These are phyloP conservation scores for Aegilops bicornis DNA, from an alignment of 176 grass and related monocot genomes.

Conservation along the genomic window DNA sequence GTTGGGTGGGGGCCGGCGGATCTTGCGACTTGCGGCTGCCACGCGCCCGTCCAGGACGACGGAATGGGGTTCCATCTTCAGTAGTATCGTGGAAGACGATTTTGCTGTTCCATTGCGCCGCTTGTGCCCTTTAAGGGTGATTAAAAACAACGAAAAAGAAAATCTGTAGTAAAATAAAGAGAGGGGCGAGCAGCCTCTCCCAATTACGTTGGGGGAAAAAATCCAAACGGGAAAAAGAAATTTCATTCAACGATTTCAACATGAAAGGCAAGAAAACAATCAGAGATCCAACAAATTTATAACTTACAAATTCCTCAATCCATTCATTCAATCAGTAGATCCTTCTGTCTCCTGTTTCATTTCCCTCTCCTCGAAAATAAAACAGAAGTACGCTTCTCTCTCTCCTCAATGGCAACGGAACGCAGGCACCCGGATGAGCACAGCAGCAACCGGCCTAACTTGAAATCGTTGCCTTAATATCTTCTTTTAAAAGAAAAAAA, in stretches of 20 bases:
- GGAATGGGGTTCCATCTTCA: neutral
- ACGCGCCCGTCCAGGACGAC: neutral
- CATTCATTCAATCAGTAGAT: neutral
- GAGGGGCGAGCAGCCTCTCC: neutral
- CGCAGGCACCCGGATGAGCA: too few relatives aligned
- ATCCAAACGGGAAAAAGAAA: too few relatives aligned
- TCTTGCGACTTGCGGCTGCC: neutral
- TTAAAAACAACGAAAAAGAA: neutral
- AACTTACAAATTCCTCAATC: neutral
- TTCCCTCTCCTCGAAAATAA: too few relatives aligned
- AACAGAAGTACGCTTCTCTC: too few relatives aligned
- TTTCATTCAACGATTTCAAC: neutral
- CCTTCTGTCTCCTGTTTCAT: too few relatives aligned
- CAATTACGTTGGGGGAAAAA: too few relatives aligned
- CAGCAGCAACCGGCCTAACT: too few relatives aligned
- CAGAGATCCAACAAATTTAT: neutral
- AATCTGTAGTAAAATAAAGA: neutral
- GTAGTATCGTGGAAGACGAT: neutral
- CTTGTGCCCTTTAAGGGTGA: too few relatives aligned
- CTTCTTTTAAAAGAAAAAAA: neutral
- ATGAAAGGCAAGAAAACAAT: neutral
- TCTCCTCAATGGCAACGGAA: too few relatives aligned
- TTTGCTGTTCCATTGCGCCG: too few relatives aligned
- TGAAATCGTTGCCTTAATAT: too few relatives aligned
- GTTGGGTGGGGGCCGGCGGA: too few relatives aligned